Conservation (phyloP, 805 yeast genomes). For the Starmerella powellii region DNA sequence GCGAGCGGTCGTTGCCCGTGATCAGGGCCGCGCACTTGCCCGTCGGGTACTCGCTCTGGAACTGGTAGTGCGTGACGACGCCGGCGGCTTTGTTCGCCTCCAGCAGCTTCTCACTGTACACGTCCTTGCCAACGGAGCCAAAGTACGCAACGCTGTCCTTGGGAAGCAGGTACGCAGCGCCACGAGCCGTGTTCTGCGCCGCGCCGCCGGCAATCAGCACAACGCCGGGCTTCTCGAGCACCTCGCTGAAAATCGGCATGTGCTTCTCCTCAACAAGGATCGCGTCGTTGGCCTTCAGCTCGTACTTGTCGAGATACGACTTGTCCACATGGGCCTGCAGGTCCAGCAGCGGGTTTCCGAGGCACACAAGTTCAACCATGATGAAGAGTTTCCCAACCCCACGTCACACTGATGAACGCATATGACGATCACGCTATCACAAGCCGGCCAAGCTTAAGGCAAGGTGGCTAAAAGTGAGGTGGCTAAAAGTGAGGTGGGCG, state of each 20-base stretch:
- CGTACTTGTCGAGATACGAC: constrained; percentile 66
- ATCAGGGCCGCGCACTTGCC: constrained; percentile 98
- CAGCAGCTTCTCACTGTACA: constrained; percentile 64
- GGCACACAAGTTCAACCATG: constrained; percentile 58
- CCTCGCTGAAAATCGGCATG: constrained; percentile 74
- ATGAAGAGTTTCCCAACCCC: background rate
- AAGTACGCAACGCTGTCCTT: constrained; percentile 73
- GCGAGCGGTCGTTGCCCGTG: constrained; percentile 75
- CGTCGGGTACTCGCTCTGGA: constrained; percentile 64
- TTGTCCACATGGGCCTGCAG: constrained; percentile 59
- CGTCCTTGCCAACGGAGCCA: constrained; percentile 93
- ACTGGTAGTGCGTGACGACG: constrained; percentile 72
- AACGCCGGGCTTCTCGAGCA: constrained; percentile 47
- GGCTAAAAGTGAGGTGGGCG: too few species aligned
- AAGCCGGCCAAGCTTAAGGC: background rate
- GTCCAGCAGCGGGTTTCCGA: constrained; percentile 88
- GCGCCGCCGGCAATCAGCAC: constrained; percentile 95
- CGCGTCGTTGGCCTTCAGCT: constrained; percentile 83
- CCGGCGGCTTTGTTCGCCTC: constrained; percentile 85
- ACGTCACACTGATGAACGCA: too few species aligned
- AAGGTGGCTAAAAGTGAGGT: too few species aligned
- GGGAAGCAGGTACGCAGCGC: constrained; percentile 88
- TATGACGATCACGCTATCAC: too few species aligned
- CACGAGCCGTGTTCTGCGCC: constrained; percentile 98
- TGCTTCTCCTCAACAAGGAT: constrained; percentile 76